Evolutionary conservation across 495 filamentous ascomycete genomes (phyloP).

Genomic region (Pyrenula massariospora): DNA sequence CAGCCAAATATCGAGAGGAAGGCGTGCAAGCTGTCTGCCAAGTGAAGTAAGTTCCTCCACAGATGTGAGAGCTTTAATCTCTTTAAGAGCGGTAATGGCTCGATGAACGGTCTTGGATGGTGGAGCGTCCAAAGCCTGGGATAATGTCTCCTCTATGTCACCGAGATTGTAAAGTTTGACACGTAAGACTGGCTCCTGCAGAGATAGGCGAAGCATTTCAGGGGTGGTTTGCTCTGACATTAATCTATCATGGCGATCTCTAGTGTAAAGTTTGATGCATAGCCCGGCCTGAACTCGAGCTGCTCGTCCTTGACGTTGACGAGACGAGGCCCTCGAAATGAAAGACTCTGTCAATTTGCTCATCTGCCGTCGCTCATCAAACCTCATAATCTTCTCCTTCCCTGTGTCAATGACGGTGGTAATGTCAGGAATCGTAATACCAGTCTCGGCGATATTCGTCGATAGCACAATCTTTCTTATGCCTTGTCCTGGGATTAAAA

Average conservation of each 20-base stretch:
- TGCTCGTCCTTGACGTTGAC: slow-evolving; percentile 84
- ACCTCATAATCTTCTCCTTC: slow-evolving; percentile 92
- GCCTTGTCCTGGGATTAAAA: slow-evolving; percentile 69
- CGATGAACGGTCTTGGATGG: slow-evolving; percentile 81
- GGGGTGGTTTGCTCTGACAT: slow-evolving; percentile 89
- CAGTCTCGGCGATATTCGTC: slow-evolving; percentile 95
- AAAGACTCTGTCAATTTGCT: slow-evolving; percentile 85
- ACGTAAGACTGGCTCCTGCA: slow-evolving; percentile 90
- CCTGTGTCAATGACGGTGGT: slow-evolving; percentile 92
- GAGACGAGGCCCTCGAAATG: slow-evolving; percentile 87
- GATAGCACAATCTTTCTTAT: slow-evolving; percentile 84
- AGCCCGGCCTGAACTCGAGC: slow-evolving; percentile 92
- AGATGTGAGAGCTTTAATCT: slow-evolving; percentile 78
- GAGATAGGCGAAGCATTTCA: slow-evolving; percentile 83
- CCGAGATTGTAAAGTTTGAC: slow-evolving; percentile 96
- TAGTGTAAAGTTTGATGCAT: slow-evolving; percentile 93
- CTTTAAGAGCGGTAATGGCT: slow-evolving; percentile 82
- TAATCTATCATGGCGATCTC: slow-evolving; percentile 61
- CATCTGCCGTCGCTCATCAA: slow-evolving; percentile 83
- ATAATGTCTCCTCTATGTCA: slow-evolving; percentile 75
- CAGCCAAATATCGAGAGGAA: slow-evolving; percentile 87
- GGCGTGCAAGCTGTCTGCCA: slow-evolving; percentile 70
- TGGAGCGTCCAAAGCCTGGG: slow-evolving; percentile 84
- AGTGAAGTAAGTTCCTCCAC: slow-evolving; percentile 77
- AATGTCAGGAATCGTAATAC: slow-evolving; percentile 93